Conservation (phyloP, 23 red algal species). For the Porphyridium purpureum region DNA sequence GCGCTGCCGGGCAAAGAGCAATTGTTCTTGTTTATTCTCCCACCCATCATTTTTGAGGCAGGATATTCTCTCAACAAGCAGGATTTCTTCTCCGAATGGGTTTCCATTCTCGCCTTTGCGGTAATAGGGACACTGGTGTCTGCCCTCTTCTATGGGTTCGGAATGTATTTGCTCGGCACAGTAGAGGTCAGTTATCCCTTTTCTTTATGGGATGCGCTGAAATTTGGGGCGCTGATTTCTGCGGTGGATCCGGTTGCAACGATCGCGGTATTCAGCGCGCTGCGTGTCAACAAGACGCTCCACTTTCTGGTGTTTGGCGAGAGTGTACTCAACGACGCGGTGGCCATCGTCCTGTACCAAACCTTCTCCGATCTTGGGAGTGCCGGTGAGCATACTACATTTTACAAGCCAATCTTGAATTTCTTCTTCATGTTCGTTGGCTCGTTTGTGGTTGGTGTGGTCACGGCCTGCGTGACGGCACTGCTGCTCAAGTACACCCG, state of each 20-base stretch:
- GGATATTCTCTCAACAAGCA: constrained; percentile 91
- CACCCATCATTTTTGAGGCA: constrained; percentile 91
- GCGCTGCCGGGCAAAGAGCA: constrained; percentile 85
- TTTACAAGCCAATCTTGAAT: constrained; percentile 28
- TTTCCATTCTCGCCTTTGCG: constrained; percentile 66
- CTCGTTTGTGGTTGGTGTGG: constrained; percentile 61
- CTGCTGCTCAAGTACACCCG: constrained; percentile 66
- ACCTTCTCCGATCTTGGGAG: constrained; percentile 50
- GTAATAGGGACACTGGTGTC: constrained; percentile 86
- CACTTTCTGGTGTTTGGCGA: constrained; percentile 98
- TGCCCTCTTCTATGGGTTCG: constrained; percentile 57
- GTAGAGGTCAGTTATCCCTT: constrained; percentile 52
- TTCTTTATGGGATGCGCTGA: constrained; percentile 87
- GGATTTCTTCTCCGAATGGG: constrained; percentile 71
- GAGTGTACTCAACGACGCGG: constrained; percentile 96
- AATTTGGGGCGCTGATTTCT: constrained; percentile 85
- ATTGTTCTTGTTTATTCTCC: constrained; percentile 94
- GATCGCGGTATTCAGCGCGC: constrained; percentile 92
- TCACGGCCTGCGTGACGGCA: constrained; percentile 22
- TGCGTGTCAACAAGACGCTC: constrained; percentile 92
- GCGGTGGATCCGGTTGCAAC: constrained; percentile 98
- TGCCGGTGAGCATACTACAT: too few species aligned
- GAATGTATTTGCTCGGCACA: constrained; percentile 62
- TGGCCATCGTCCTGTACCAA: constrained; percentile 91
- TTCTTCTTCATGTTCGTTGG: constrained; percentile 94